Evolutionary conservation across 208 protist genomes (phyloP), one percentile per base, ranked within the genome.

Genomic region (Leptomonas pyrrhocoris): DNA sequence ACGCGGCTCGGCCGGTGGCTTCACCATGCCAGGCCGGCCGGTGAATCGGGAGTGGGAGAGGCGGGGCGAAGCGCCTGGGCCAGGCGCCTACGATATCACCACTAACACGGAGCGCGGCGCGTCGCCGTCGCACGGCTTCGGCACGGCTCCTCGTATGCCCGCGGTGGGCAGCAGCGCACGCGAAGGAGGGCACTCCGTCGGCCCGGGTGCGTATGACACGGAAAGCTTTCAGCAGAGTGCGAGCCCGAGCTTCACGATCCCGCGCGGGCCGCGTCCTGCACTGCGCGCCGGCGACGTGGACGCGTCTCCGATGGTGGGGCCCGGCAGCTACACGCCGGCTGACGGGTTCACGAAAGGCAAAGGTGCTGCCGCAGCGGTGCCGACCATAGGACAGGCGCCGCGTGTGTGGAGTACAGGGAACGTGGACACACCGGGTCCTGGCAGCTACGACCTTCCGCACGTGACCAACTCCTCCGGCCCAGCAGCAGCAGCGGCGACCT

Each of bases 51-150:
- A 18, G n/a, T n/a, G 2, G 46, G 31, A 43, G 40, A 30, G 65
- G 16, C 57, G 58, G 43, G 21, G 55, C 31, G 68, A 55, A 3
- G 66, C 25, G 1, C 71, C 77, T 27, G 77, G 77, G 11, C 77
- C 77, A 1, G 77, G 71, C 5, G 42, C 65, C 28, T 76, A 80
- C 56, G 53, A 51, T 25, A 31, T 70, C 3, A 65, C 65, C 0
- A 38, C 28, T 4, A 40, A 59, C n/a, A n/a, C 3, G 0, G 19
- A 31, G 19, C 7, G 30, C 16, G 21, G 12, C 18, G 9, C 56
- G 0, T 43, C 58, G 19, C 73, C 69, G 16, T 58, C 65, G 0
- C 74, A 80, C 51, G 7, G 70, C 30, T 90, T 90, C 75, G 78
- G 81, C 36, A 86, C 63, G 11, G 76, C 71, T 4, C 56, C 76